Base-by-base conservation (phyloP, 2,329 filamentous ascomycete genomes). In the Ceratocystis albifundus region DNA sequence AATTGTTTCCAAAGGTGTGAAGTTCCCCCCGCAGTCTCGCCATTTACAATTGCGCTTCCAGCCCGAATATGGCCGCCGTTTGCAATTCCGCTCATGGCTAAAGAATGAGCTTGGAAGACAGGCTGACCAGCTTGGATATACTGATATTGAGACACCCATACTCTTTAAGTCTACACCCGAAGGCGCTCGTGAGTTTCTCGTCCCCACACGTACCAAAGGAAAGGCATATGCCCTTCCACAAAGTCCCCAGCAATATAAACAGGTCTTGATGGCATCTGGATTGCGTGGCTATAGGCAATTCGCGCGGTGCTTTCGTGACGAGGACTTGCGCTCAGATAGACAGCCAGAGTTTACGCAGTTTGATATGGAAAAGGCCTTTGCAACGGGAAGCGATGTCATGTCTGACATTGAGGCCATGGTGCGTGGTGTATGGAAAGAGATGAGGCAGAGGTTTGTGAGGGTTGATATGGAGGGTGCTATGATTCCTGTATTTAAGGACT, bases 121-220 rank as follows among this genome's bases (percentile, higher is more conserved):
- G 7, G 79, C 91, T 41, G 77, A 80, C 17, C 74, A 79, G 4
- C 78, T 80, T 30, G 81, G 79, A 0, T 93, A 92, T 71, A 78
- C 82, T 12, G 88, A 97, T 70, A 83, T 97, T 41, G 94, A 99
- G 74, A 99, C 94, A 0, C 94, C 94, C 0, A 78, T 96, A 3
- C 81, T 99, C 0, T 99, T 99, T 82, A 99, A 97, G 75, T 96
- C 94, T 0, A 99, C 94, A 0, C 90, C 94, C 0, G 94, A 99
- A 77, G 94, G 94, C 0, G 95, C 94, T 0, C 82, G 93, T 62
- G 94, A 99, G 74, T 99, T 99, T 69, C 75, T 99, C 4, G 93
- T 99, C 3, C 94, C 94, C 0, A 96, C 92, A 0, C 81, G 94
- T 32, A 83, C 81, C 45, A 81, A 80, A 1, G 90, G 90, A 0